phyloP scores from a whole-genome alignment of 176 grass and related monocot genomes.

The Triticum timopheevii region DNA sequence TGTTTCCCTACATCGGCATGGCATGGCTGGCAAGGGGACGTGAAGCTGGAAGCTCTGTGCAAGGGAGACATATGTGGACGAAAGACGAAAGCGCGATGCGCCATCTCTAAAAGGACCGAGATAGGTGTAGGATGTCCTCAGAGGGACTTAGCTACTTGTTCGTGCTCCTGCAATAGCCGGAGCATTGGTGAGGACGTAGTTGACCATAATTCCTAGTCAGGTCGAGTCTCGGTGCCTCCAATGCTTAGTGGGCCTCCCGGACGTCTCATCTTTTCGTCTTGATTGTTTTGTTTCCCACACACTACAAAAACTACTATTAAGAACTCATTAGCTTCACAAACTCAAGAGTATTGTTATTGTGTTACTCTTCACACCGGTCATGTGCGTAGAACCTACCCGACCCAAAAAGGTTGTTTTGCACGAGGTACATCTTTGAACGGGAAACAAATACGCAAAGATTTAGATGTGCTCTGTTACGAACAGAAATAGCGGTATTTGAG shows the following conservation, averaged over 20 bases:
- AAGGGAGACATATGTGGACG: not conserved
- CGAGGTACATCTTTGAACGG: no score
- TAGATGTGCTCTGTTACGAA: no score
- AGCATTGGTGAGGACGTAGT: not conserved
- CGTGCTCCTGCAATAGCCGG: not conserved
- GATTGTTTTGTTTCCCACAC: no score
- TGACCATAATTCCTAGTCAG: not conserved
- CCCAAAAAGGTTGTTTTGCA: no score
- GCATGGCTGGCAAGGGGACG: not conserved
- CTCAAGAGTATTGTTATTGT: no score
- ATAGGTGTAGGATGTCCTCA: not conserved
- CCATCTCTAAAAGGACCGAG: not conserved
- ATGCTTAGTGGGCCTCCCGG: not conserved
- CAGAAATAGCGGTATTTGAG: not conserved
- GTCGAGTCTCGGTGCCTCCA: not conserved
- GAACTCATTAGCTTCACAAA: no score
- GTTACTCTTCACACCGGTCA: no score
- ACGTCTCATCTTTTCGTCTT: not conserved
- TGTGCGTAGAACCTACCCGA: no score
- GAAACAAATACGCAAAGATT: no score
- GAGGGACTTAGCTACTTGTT: no score
- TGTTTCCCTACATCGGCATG: not conserved
- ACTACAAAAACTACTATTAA: no score
- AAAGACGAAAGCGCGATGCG: not conserved
- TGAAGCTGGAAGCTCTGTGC: not conserved